A percentile compares a stretch with the other conserved stretches of the same genome.
Conservation (phyloP, 441 rosid genomes). For the Melastoma candidum region DNA sequence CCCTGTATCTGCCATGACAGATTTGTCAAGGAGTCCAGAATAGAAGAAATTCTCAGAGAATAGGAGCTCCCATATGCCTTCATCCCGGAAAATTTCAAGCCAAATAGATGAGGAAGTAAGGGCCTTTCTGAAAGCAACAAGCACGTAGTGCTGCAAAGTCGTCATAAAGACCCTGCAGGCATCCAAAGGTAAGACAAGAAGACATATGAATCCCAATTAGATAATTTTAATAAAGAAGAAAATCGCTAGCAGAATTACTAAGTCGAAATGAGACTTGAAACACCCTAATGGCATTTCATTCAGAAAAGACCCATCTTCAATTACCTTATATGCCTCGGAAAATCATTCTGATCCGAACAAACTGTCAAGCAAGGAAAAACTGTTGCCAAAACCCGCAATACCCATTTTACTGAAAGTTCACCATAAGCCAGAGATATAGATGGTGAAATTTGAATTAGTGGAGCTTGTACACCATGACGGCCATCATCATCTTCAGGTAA, state of each 20-base stretch:
- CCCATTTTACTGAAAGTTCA: conserved; percentile 75
- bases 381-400: conserved; percentile 48
- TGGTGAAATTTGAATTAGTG: conserved; percentile 24
- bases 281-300: neutral
- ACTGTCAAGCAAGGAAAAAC: conserved; percentile 70
- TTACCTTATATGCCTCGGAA: conserved; percentile 58
- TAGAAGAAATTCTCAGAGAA: conserved; percentile 77
- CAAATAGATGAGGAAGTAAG: conserved; percentile 43
- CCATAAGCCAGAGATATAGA: conserved; percentile 42
- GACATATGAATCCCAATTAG: neutral
- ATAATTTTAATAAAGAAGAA: conserved; percentile 3
- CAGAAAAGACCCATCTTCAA: conserved; percentile 4
- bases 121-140: conserved; percentile 46
- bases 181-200: conserved; percentile 7
- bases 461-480: conserved; percentile 27
- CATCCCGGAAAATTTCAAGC: conserved; percentile 53
- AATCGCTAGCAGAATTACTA: neutral
- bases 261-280: neutral
- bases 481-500: conserved; percentile 35
- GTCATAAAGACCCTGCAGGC: conserved; percentile 43
- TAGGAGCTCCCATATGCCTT: conserved; percentile 72
- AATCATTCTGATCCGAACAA: conserved; percentile 49
- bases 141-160: conserved; percentile 47
- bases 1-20: conserved; percentile 24
- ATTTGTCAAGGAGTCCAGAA: conserved; percentile 37